These are phyloP conservation scores for Umbellularia californica DNA, from an alignment of 164 flowering plant genomes.

Conservation along the genomic window DNA sequence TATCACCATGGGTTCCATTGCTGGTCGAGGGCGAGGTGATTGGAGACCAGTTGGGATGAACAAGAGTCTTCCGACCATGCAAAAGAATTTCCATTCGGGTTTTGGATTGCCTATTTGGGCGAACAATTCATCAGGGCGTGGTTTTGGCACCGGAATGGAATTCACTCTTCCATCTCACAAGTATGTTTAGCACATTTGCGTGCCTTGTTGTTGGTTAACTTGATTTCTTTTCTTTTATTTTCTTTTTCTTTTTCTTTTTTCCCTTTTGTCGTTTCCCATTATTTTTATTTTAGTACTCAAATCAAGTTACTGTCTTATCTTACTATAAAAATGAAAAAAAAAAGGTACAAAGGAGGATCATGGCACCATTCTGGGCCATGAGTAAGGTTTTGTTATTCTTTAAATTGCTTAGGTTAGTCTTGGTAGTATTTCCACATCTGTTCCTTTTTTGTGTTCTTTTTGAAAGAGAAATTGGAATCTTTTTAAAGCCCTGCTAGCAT, in stretches of 20 bases:
- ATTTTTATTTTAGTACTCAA: too few relatives aligned
- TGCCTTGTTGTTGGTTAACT: not conserved
- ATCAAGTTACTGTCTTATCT: not conserved
- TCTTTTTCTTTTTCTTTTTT: too few relatives aligned
- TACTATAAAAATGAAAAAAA: too few relatives aligned
- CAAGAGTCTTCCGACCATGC: constrained; percentile 41
- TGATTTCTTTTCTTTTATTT: too few relatives aligned
- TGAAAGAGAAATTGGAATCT: too few relatives aligned
- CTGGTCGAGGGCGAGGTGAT: constrained; percentile 72
- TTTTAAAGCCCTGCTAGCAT: too few relatives aligned
- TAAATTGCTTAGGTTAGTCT: too few relatives aligned
- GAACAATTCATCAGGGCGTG: constrained; percentile 55
- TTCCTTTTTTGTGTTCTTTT: too few relatives aligned
- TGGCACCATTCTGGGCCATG: not conserved
- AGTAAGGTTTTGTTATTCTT: not conserved
- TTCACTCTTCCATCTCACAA: constrained; percentile 99
- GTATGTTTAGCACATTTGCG: constrained; percentile 32
- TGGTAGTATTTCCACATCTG: too few relatives aligned
- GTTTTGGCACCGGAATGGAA: constrained; percentile 75
- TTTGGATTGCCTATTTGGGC: constrained; percentile 66
- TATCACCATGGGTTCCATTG: constrained; percentile 29
- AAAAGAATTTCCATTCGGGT: constrained; percentile 65
- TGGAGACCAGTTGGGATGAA: constrained; percentile 59
- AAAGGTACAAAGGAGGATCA: not conserved
- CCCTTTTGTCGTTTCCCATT: too few relatives aligned